These are phyloP conservation scores for Hyparrhenia diplandra DNA, from an alignment of 176 grass and related monocot species.

Conservation along the genomic window DNA sequence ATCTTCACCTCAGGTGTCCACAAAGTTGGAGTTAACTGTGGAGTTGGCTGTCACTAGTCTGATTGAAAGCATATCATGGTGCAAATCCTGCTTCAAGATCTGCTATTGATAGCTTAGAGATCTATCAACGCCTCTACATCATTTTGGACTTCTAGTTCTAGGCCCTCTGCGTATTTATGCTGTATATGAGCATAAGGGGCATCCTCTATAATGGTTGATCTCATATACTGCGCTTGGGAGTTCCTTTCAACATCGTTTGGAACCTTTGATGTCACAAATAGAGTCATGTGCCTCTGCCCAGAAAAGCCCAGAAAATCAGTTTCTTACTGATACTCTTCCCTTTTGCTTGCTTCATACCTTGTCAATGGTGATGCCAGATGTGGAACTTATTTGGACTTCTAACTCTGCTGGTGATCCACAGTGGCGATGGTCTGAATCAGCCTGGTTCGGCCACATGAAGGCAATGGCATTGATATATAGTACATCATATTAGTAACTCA, in stretches of 20 bases:
- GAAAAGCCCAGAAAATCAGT: not conserved
- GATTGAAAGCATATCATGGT: conserved; percentile 17
- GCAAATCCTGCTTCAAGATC: conserved; percentile 23
- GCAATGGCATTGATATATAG: not conserved
- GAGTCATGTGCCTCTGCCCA: not conserved
- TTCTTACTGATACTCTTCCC: not conserved
- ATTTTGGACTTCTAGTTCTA: not conserved
- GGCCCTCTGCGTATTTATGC: not conserved
- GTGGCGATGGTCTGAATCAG: not conserved
- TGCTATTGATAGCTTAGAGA: not conserved
- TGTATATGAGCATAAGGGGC: not conserved
- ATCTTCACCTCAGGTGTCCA: not conserved
- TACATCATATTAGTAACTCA: not conserved
- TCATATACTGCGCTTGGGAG: not conserved
- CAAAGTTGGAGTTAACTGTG: not conserved
- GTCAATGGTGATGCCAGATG: not conserved
- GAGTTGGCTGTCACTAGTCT: not conserved
- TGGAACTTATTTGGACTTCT: not conserved
- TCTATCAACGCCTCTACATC: not conserved
- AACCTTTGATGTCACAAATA: not conserved
- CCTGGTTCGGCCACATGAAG: not conserved
- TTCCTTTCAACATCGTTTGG: not conserved
- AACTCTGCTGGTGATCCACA: not conserved
- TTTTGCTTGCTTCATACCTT: not conserved
- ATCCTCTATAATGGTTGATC: not conserved